Evolutionary conservation across 768 basidiomycete genomes (phyloP), one percentile per base, ranked within the genome.

Genomic region (Hericium erinaceus): DNA sequence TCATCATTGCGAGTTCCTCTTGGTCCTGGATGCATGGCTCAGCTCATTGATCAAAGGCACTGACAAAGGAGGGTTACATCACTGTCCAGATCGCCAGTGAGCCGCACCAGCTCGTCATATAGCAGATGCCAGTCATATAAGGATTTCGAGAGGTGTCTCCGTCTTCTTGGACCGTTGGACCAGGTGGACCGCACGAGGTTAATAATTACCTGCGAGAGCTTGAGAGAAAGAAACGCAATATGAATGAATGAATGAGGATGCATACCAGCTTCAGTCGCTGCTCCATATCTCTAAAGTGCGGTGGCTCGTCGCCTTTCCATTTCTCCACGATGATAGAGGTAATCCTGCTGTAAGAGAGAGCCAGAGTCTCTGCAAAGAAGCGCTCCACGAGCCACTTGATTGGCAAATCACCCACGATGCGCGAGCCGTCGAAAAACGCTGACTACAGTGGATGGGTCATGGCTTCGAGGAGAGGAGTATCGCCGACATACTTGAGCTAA

Each of bases 141-240:
- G 0, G 79, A 75, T 61, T 85, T 86, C 73, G 83, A 77, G 28
- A 87, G 75, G 64, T 80, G 75, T 51, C 89, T 74, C 46, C 89
- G 76, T 54, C 83, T 77, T 49, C 89, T 75, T 2, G 86, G 75
- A 8, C 83, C 84, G 63, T 90, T 92, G 54, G 73, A 77, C 81
- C 85, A 91, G 40, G 77, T 72, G 0, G 80, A 81, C 66, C 78
- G 78, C 55, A 85, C 71, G 57, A 85, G 79, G 10, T 77, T 77
- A 1, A 79, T 74, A 20, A 87, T 70, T 41, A 84, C 72, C 88
- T 90, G 64, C 39, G 39, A 58, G 50, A 54, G 28, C 60, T 48
- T 46, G 52, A 41, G 40, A 50, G 24, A 24, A 62, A 54, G 46
- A 4, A 54, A 48, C 56, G 57, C 39, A 4, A 38, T 50, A n/a